Evolutionary conservation across 345 rosid species (phyloP).

Genomic region (Eucalyptus cloeziana): DNA sequence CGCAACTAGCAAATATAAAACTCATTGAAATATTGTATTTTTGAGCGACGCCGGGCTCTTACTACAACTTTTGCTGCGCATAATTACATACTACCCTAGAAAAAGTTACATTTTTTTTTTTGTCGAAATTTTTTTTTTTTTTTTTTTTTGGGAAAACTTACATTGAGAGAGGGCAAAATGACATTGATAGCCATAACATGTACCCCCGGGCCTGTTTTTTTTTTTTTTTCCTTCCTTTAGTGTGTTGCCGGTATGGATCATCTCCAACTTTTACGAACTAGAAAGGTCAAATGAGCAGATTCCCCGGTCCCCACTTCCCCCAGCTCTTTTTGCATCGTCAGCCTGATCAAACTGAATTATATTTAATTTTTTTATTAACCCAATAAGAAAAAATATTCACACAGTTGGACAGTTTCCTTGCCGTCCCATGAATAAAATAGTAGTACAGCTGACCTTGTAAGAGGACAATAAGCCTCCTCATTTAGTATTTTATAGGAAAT

Average conservation of each 20-base stretch:
- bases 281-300: neutral
- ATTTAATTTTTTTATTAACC: neutral
- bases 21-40: neutral
- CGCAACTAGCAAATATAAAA: neutral
- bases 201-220: too few species aligned
- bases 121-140: too few species aligned
- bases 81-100: too few species aligned
- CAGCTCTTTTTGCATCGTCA: too few species aligned
- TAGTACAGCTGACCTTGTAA: too few species aligned
- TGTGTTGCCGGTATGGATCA: neutral
- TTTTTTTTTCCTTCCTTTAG: neutral
- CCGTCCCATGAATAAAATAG: too few species aligned
- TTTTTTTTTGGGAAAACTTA: neutral
- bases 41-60: neutral
- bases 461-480: too few species aligned
- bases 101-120: too few species aligned
- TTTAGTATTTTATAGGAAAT: too few species aligned
- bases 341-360: too few species aligned
- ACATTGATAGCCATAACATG: neutral
- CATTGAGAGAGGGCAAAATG: neutral
- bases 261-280: neutral
- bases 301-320: neutral
- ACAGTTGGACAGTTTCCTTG: fast-evolving
- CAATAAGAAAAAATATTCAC: neutral
- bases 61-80: neutral